A percentile compares a stretch with the other conserved stretches of the same genome.
These are phyloP conservation scores for Lentinus tigrinus DNA, from an alignment of 768 basidiomycete genomes.

Conservation along the genomic window DNA sequence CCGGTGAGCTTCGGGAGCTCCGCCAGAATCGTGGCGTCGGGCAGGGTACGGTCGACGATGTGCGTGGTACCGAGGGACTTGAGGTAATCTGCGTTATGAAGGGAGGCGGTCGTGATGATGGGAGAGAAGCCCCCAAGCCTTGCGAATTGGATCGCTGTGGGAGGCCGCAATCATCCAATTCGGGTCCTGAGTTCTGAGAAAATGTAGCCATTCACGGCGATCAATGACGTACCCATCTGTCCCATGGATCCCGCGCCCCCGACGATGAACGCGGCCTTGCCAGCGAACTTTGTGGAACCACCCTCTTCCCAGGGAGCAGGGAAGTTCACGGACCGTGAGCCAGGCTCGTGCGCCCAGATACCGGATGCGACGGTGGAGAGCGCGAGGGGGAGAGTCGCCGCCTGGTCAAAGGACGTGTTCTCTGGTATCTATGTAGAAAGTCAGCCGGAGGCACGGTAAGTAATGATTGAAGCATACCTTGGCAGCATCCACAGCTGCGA, in stretches of 20 bases:
- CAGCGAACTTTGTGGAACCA: constrained; percentile 13
- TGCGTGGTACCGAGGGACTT: constrained; percentile 26
- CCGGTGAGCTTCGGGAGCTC: constrained; percentile 1
- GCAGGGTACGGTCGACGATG: constrained; percentile 21
- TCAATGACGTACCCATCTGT: constrained; percentile 11
- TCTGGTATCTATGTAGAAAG: constrained; percentile 17
- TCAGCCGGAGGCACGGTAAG: constrained; percentile 20
- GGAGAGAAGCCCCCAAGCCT: constrained; percentile 23
- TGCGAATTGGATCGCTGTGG: constrained; percentile 23
- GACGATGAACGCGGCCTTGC: constrained; percentile 19
- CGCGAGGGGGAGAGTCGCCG: constrained; percentile 6
- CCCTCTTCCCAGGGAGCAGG: constrained; percentile 18
- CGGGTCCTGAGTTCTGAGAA: too few species aligned
- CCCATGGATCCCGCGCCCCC: constrained; percentile 23
- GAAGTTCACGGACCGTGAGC: neutral
- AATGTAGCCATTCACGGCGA: neutral
- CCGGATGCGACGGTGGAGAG: constrained; percentile 4
- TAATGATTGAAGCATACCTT: constrained; percentile 25
- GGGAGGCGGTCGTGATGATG: constrained; percentile 26
- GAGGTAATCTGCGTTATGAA: constrained; percentile 15
- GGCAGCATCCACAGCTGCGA: constrained; percentile 18
- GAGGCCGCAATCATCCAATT: too few species aligned
- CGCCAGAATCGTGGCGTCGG: constrained; percentile 1
- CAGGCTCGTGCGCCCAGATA: constrained; percentile 27
- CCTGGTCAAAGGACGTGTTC: constrained; percentile 6